Percentiles rank a stretch among this genome's conserved stretches.
These are phyloP conservation scores for Boletellus ananas DNA, from an alignment of 768 basidiomycete species.

Conservation along the genomic window DNA sequence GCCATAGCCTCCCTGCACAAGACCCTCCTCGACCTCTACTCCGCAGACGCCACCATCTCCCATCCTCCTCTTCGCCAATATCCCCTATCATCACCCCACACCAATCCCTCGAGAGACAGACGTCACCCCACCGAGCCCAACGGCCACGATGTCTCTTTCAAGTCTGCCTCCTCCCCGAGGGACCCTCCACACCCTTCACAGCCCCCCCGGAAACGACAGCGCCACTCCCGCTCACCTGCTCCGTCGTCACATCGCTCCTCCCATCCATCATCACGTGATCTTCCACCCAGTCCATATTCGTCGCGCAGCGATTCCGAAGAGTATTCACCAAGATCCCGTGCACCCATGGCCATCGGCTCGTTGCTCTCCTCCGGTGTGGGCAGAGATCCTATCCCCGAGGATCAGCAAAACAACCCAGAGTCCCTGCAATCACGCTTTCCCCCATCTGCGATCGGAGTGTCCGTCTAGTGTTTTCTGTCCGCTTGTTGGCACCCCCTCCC, in stretches of 20 bases:
- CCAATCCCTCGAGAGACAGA: slow-evolving; percentile 18
- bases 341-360: slow-evolving; percentile 79
- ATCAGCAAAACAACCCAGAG: slow-evolving; percentile 21
- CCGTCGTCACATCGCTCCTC: slow-evolving; percentile 37
- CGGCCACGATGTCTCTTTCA: slow-evolving; percentile 14
- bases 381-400: slow-evolving; percentile 27
- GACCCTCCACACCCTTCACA: slow-evolving; percentile 34
- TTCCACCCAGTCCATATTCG: slow-evolving; percentile 73
- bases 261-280: slow-evolving; percentile 41
- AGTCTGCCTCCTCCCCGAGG: slow-evolving; percentile 13
- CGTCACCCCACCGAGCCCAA: slow-evolving; percentile 16
- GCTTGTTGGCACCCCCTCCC: slow-evolving; percentile 15
- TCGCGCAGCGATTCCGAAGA: slow-evolving; percentile 65
- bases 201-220: slow-evolving; percentile 60
- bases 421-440: slow-evolving; percentile 15
- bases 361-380: slow-evolving; percentile 50
- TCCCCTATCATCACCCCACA: slow-evolving; percentile 39
- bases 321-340: slow-evolving; percentile 66
- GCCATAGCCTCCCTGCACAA: slow-evolving; percentile 67
- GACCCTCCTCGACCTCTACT: slow-evolving; percentile 61
- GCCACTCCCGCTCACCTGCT: slow-evolving; percentile 56
- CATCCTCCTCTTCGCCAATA: slow-evolving; percentile 26
- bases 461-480: slow-evolving; percentile 8
- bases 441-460: slow-evolving; percentile 22
- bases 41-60: slow-evolving; percentile 29